phyloP scores from a whole-genome alignment of 805 yeast species.

The Starmerella potacharoeniae region DNA sequence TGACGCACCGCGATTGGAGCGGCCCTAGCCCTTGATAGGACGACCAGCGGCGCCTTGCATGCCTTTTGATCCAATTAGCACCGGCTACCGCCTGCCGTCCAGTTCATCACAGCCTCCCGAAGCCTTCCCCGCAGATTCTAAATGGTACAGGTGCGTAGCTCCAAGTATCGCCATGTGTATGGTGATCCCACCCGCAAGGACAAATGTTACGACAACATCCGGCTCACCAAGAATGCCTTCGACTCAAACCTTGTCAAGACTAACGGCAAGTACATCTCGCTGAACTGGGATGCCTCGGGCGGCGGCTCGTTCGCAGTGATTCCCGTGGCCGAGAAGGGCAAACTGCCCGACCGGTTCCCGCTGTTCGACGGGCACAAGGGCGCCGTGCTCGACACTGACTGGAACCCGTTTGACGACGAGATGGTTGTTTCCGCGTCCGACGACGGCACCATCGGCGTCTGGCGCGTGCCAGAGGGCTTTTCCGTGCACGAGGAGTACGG shows the following conservation, averaged over 20 bases:
- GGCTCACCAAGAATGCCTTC: conserved; percentile 70
- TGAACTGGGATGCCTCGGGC: conserved; percentile 90
- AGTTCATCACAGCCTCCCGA: not conserved
- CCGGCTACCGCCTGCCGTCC: not conserved
- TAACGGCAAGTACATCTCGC: conserved; percentile 74
- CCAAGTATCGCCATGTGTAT: conserved; percentile 91
- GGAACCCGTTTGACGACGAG: conserved; percentile 77
- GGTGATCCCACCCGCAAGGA: conserved; percentile 77
- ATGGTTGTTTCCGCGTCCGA: conserved; percentile 71
- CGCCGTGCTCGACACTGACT: conserved; percentile 88
- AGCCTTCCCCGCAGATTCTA: not conserved
- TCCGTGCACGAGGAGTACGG: conserved; percentile 42
- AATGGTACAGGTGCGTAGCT: conserved; percentile 65
- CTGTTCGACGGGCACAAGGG: conserved; percentile 93
- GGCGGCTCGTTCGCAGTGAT: conserved; percentile 97
- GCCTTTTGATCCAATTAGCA: conserved; percentile 2
- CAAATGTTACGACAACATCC: conserved; percentile 54
- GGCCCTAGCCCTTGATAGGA: not conserved
- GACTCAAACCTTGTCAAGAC: conserved; percentile 82
- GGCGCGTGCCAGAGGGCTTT: conserved; percentile 79
- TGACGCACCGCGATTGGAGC: not conserved
- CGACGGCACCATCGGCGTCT: conserved; percentile 69
- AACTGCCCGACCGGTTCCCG: conserved; percentile 86
- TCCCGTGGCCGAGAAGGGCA: conserved; percentile 77
- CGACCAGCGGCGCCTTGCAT: not conserved